Base-by-base conservation (phyloP, 2,329 filamentous ascomycete species). In the Monosporascus sp. region DNA sequence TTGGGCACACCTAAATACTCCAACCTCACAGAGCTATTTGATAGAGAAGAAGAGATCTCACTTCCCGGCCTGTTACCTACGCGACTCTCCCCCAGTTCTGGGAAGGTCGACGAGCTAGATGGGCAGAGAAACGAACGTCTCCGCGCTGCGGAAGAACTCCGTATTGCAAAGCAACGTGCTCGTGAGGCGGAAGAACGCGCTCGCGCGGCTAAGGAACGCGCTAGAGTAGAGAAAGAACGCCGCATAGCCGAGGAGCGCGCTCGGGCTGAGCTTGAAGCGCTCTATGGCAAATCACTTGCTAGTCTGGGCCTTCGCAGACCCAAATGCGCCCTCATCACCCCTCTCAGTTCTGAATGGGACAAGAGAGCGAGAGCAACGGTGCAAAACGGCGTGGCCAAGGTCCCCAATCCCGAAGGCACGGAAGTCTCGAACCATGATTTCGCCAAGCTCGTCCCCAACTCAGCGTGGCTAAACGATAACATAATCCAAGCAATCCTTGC, bases 391-490 rank as follows among this genome's bases (percentile, higher is more conserved):
- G n/a, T 37, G 2, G 22, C 49, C 9, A 38, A 54, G 6, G 51
- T 38, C 16, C 49, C 51, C 9, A 77, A 79, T 9, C 69, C 71
- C 7, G 79, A 81, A 56, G 77, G 79, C 1, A 73, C 73, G 3
- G 73, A 79, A 14, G 69, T 89, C 17, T 73, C 65, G 1, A 66
- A 73, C 2, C 80, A 82, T 50, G 86, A 90, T 64, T 86, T 91
- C 61, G 73, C 71, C n/a, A 86, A 79, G 47, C 70, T 91, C 7
- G 75, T 86, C 17, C 73, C 74, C 19, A 67, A 73, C 8, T 75
- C 70, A 0, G 76, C 75, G 27, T 93, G 88, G 88, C 77, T 93
- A 7, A 91, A 92, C 58, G 89, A 92, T 66, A 85, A 89, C 60
- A 82, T 88, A 49, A 82, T 93, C 61, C 89, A 90, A 61, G 81